Evolutionary conservation across 2,329 filamentous ascomycete genomes (phyloP).

Genomic region (Penicillium brasilianum): DNA sequence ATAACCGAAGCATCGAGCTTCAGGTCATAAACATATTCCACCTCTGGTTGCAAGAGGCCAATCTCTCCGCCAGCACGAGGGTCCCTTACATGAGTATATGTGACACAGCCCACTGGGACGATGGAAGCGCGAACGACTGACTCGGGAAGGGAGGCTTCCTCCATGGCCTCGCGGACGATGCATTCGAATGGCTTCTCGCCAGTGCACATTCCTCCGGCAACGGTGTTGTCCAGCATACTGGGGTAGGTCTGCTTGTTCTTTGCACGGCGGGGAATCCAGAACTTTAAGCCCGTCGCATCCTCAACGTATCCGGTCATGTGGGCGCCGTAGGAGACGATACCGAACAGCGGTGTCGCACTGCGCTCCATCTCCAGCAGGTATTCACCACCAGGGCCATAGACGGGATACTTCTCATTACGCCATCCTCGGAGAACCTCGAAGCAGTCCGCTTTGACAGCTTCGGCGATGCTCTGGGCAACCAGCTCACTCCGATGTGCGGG

Average conservation of each 20-base stretch:
- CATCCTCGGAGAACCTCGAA: constrained; percentile 80
- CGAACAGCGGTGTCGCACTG: constrained; percentile 74
- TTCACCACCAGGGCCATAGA: constrained; percentile 66
- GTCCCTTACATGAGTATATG: constrained; percentile 83
- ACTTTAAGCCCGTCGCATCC: constrained; percentile 63
- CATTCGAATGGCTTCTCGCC: constrained; percentile 81
- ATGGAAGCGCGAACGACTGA: constrained; percentile 67
- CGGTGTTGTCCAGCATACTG: constrained; percentile 93
- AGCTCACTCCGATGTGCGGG: constrained; percentile 66
- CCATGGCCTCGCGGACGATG: constrained; percentile 81
- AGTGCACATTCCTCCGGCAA: constrained; percentile 82
- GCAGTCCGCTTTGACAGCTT: constrained; percentile 71
- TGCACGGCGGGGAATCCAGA: constrained; percentile 85
- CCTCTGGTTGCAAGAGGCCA: constrained; percentile 35
- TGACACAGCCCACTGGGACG: constrained; percentile 70
- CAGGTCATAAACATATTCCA: constrained; percentile 43
- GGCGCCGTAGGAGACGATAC: constrained; percentile 76
- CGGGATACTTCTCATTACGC: constrained; percentile 79
- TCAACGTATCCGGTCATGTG: constrained; percentile 78
- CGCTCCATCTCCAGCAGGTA: constrained; percentile 77
- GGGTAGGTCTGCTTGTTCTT: constrained; percentile 83
- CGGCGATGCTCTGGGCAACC: constrained; percentile 62
- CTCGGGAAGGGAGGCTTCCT: constrained; percentile 83
- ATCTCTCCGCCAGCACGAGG: constrained; percentile 49
- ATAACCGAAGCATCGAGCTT: constrained; percentile 30